These are phyloP conservation scores for Populus hybrid DNA, from an alignment of 441 rosid genomes.

Conservation along the genomic window DNA sequence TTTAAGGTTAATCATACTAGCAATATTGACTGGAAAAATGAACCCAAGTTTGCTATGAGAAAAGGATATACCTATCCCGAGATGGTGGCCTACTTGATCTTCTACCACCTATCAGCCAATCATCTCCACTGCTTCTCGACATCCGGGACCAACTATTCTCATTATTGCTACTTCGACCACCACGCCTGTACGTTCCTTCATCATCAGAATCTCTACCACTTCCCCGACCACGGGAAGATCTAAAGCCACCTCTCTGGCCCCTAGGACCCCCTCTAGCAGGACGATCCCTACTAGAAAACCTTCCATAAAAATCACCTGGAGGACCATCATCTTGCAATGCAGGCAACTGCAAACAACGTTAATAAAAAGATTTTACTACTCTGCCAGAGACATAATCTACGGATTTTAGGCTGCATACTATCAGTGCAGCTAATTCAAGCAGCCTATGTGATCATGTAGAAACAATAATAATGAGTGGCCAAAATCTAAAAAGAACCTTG, in stretches of 20 bases:
- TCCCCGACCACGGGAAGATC: constrained; percentile 62
- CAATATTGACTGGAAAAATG: not conserved
- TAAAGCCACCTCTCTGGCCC: constrained; percentile 1
- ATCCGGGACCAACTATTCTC: constrained; percentile 49
- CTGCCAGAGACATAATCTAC: too few species aligned
- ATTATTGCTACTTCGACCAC: constrained; percentile 46
- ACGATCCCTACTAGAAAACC: too few species aligned
- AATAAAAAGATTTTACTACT: too few species aligned
- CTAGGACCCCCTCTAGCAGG: too few species aligned
- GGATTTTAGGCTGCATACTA: too few species aligned
- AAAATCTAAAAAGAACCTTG: too few species aligned
- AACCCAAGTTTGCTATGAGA: not conserved
- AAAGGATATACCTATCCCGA: constrained; percentile 51
- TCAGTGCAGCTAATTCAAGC: too few species aligned
- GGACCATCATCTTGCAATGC: too few species aligned
- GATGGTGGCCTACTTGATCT: constrained; percentile 58
- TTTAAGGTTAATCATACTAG: not conserved
- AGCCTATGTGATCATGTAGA: too few species aligned
- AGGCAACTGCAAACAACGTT: too few species aligned
- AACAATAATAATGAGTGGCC: too few species aligned
- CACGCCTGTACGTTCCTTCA: constrained; percentile 36
- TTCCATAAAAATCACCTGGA: too few species aligned
- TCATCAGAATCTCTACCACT: constrained; percentile 48
- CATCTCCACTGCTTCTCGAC: constrained; percentile 58
- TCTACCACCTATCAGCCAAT: constrained; percentile 75